Evolutionary conservation across 345 rosid species (phyloP).

Genomic region (Pugionium dolabratum): DNA sequence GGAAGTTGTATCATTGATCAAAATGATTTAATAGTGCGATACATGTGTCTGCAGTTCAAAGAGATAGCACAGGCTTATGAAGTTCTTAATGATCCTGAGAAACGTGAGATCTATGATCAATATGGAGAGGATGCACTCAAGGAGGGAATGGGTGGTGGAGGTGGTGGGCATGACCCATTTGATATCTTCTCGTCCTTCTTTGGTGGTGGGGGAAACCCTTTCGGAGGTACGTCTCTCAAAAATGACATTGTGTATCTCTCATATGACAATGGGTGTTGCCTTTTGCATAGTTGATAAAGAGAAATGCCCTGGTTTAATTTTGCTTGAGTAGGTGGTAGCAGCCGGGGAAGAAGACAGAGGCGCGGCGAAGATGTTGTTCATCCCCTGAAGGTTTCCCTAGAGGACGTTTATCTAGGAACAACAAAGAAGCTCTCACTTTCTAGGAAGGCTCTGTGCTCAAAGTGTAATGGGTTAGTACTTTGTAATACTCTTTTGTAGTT

Average conservation of each 20-base stretch:
- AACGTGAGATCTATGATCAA: constrained; percentile 84
- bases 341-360: constrained; percentile 82
- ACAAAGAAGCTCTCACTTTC: constrained; percentile 66
- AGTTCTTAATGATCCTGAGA: constrained; percentile 85
- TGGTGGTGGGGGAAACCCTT: constrained; percentile 48
- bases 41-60: constrained; percentile 61
- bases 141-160: constrained; percentile 86
- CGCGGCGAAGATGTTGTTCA: constrained; percentile 92
- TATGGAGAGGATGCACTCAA: constrained; percentile 94
- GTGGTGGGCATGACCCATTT: constrained; percentile 69
- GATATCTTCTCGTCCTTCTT: constrained; percentile 86
- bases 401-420: constrained; percentile 74
- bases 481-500: not conserved
- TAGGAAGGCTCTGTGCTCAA: constrained; percentile 72
- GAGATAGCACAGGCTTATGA: constrained; percentile 93
- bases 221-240: constrained; percentile 47
- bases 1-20: constrained; percentile 5
- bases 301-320: not conserved
- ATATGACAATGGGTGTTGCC: not conserved
- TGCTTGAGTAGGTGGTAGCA: constrained; percentile 52
- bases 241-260: not conserved
- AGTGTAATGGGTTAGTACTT: constrained; percentile 74
- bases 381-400: constrained; percentile 73
- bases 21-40: not conserved
- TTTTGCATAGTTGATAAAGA: constrained; percentile 11